These are phyloP conservation scores for Leucocoprinus gongylophorus DNA, from an alignment of 1,284 basidiomycete genomes.

Conservation along the genomic window DNA sequence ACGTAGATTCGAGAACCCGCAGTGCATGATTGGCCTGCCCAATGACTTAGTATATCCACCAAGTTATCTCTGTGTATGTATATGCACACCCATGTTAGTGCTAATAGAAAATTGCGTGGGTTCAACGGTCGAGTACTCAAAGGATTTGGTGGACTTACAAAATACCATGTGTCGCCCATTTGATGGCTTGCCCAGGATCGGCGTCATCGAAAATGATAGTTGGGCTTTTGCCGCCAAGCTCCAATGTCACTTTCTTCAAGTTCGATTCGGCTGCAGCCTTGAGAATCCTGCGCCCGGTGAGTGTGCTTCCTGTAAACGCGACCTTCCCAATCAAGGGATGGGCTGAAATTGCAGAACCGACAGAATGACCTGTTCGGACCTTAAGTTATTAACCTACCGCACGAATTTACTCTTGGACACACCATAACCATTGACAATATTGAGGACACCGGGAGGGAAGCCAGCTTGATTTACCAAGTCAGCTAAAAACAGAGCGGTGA, in stretches of 20 bases:
- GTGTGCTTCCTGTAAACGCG: conserved; percentile 70
- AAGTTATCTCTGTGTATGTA: too few relatives aligned
- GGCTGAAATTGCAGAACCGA: conserved; percentile 42
- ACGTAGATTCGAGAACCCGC: conserved; percentile 84
- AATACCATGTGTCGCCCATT: conserved; percentile 77
- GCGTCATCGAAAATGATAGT: conserved; percentile 75
- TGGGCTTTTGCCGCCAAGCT: conserved; percentile 86
- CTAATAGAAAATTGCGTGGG: not conserved
- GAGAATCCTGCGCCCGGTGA: conserved; percentile 80
- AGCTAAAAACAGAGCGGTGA: conserved; percentile 60
- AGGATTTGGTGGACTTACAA: conserved; percentile 56
- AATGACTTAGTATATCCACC: too few relatives aligned
- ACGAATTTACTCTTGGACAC: too few relatives aligned
- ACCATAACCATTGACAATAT: conserved; percentile 75
- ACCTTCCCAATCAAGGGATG: conserved; percentile 66
- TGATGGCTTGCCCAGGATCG: conserved; percentile 70
- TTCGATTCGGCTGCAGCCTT: conserved; percentile 77
- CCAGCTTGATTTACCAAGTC: conserved; percentile 50
- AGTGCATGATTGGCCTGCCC: conserved; percentile 80
- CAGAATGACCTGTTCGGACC: conserved; percentile 61
- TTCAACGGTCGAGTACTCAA: too few relatives aligned
- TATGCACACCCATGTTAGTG: conserved; percentile 28
- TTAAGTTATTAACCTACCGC: too few relatives aligned
- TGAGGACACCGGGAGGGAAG: conserved; percentile 62
- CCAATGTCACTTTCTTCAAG: conserved; percentile 83